These are phyloP conservation scores for Entrophospora sp. DNA, from an alignment of 192 early-diverging fungal species.

Conservation along the genomic window DNA sequence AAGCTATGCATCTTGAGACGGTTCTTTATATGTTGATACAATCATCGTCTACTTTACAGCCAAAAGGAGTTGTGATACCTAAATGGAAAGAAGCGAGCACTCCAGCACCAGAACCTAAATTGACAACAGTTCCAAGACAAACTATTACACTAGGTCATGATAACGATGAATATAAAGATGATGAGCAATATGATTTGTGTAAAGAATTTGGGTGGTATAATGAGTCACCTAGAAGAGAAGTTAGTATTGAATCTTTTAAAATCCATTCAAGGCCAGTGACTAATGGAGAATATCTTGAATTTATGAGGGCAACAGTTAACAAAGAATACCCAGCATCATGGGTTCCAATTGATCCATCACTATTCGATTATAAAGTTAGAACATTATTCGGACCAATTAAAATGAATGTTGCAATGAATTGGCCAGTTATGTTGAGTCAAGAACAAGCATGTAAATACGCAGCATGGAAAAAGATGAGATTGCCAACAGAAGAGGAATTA, in stretches of 20 bases:
- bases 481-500: conserved; percentile 76
- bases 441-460: conserved; percentile 68
- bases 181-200: conserved; percentile 23
- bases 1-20: conserved; percentile 91
- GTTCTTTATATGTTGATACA: conserved; percentile 86
- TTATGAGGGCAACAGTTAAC: conserved; percentile 29
- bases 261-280: conserved; percentile 77
- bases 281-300: conserved; percentile 63
- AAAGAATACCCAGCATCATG: conserved; percentile 50
- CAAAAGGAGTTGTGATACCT: conserved; percentile 34
- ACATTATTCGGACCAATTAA: conserved; percentile 61
- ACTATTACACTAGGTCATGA: conserved; percentile 54
- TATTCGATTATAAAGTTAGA: conserved; percentile 13
- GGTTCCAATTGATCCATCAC: conserved; percentile 23
- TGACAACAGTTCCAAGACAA: conserved; percentile 22
- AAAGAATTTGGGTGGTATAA: conserved; percentile 85
- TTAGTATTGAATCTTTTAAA: conserved; percentile 35
- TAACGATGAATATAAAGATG: conserved; percentile 43
- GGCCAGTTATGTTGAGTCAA: conserved; percentile 67
- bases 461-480: conserved; percentile 37
- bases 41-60: conserved; percentile 38
- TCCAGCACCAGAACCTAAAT: background rate
- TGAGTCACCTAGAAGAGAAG: conserved; percentile 53
- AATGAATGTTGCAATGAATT: conserved; percentile 39
- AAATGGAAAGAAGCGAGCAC: background rate